Evolutionary conservation across 371 early-diverging fungal species (phyloP).

Genomic region (Rhizopus arrhizus): DNA sequence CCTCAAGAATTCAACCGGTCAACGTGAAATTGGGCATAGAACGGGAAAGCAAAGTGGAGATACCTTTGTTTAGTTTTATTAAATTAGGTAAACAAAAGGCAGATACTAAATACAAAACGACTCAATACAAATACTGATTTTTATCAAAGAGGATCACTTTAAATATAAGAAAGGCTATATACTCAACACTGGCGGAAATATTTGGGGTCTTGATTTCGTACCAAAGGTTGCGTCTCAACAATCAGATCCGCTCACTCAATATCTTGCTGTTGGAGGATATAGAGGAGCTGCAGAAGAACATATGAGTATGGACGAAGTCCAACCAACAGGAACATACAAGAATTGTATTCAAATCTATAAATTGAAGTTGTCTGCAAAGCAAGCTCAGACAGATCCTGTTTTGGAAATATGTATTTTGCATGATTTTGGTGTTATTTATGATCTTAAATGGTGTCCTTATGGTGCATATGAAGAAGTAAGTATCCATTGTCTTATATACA

Average conservation of each 20-base stretch:
- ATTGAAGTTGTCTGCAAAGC: constrained; percentile 17
- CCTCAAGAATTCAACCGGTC: constrained; percentile 4
- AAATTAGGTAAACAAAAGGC: constrained; percentile 12
- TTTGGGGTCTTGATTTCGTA: constrained; percentile 65
- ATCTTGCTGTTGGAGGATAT: constrained; percentile 62
- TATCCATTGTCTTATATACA: constrained; percentile 8
- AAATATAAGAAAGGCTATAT: constrained; percentile 31
- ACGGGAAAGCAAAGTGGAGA: background rate
- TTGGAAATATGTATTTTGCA: constrained; percentile 56
- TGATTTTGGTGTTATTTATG: constrained; percentile 52
- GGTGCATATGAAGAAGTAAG: constrained; percentile 42
- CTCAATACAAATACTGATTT: background rate
- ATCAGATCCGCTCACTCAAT: constrained; percentile 38
- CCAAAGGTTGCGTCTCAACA: constrained; percentile 33
- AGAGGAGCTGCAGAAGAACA: constrained; percentile 42
- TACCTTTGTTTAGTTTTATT: constrained; percentile 11
- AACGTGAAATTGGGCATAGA: constrained; percentile 21
- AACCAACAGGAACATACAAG: constrained; percentile 26
- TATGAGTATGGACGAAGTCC: constrained; percentile 39
- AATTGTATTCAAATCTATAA: constrained; percentile 61
- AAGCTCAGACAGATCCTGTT: constrained; percentile 23
- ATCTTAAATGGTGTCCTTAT: constrained; percentile 58
- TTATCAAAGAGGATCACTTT: constrained; percentile 14
- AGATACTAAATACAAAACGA: background rate
- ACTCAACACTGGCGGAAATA: constrained; percentile 56